Evolutionary conservation across 2,329 filamentous ascomycete species (phyloP).

Genomic region (Apiospora malaysiana): DNA sequence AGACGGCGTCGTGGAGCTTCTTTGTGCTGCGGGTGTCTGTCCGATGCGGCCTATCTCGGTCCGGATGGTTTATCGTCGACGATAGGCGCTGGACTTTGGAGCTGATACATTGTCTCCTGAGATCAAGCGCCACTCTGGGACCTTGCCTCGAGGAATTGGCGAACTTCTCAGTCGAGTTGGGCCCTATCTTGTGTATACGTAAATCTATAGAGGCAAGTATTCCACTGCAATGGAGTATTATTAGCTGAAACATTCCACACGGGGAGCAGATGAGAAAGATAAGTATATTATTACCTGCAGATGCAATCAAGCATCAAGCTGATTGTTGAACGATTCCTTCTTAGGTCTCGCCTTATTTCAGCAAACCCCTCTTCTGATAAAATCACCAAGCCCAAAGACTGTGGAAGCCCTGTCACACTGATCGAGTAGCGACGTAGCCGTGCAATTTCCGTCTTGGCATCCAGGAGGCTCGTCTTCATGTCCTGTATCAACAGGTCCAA

Average conservation of each 20-base stretch:
- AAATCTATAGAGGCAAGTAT: constrained; percentile 28
- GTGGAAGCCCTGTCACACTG: constrained; percentile 28
- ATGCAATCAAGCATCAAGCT: constrained; percentile 33
- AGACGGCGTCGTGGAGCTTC: constrained; percentile 31
- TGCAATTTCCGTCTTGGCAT: neutral
- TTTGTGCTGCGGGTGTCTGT: constrained; percentile 25
- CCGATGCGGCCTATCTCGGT: constrained; percentile 19
- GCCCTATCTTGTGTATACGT: constrained; percentile 26
- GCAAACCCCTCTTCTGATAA: constrained; percentile 31
- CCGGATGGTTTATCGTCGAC: constrained; percentile 27
- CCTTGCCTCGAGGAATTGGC: constrained; percentile 26
- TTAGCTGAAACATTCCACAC: neutral
- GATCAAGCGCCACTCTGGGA: constrained; percentile 29
- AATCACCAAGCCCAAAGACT: constrained; percentile 27
- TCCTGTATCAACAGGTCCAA: neutral
- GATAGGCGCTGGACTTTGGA: constrained; percentile 28
- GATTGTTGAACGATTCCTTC: constrained; percentile 32
- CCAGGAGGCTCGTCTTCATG: constrained; percentile 5
- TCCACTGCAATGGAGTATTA: constrained; percentile 22
- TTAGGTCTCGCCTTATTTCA: constrained; percentile 28
- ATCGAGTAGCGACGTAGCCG: constrained; percentile 26
- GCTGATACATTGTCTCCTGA: constrained; percentile 25
- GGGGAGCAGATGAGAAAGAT: too few species aligned
- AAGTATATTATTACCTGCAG: constrained; percentile 28
- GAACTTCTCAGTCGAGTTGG: constrained; percentile 23